Conservation (phyloP, 129 eudicot genomes). For the Flaveria robusta region DNA sequence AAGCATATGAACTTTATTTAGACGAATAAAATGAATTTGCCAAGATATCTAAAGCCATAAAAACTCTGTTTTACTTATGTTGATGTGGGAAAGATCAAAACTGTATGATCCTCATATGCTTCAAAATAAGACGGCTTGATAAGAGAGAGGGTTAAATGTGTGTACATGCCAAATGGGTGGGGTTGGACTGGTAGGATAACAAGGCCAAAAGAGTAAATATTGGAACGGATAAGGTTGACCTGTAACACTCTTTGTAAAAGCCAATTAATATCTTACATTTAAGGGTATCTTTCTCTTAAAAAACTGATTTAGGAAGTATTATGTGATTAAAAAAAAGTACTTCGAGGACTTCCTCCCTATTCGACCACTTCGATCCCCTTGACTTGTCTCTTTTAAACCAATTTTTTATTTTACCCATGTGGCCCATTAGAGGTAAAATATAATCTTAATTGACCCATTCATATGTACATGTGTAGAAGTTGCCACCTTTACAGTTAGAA, state of each 20-base stretch:
- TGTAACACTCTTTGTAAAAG: background rate
- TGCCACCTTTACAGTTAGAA: background rate
- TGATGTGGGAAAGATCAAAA: background rate
- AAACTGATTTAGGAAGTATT: background rate
- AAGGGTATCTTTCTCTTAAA: background rate
- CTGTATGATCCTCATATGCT: background rate
- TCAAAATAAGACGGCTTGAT: too few species aligned
- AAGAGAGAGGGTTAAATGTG: too few species aligned
- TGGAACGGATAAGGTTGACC: background rate
- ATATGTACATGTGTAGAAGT: background rate
- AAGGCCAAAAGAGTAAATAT: background rate
- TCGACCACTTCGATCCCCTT: background rate
- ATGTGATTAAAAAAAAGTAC: background rate
- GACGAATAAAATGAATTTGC: background rate
- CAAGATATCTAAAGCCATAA: background rate
- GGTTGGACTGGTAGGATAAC: too few species aligned
- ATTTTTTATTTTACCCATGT: background rate
- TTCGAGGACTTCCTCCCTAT: background rate
- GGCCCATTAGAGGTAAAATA: background rate
- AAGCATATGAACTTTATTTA: background rate
- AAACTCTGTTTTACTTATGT: background rate
- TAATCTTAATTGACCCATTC: background rate
- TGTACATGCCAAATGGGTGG: too few species aligned
- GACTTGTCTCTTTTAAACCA: background rate
- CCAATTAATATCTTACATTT: too few species aligned